Base-by-base conservation (phyloP, 2,329 filamentous ascomycete species). In the Fusarium newnesense region DNA sequence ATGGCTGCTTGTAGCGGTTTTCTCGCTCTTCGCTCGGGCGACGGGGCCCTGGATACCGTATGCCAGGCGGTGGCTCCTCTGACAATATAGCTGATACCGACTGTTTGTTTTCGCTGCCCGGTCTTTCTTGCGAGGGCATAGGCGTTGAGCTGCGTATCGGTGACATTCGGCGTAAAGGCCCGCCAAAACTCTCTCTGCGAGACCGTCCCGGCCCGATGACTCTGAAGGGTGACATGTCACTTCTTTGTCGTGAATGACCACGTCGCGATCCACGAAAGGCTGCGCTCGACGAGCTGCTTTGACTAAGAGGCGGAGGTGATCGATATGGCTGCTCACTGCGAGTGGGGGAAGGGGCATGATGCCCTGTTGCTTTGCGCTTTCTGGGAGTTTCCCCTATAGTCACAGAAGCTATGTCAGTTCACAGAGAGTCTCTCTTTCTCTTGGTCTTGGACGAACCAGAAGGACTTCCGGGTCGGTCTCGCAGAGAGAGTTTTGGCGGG, bases 361-460 rank as follows among this genome's bases (percentile, higher is more conserved):
- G 70, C 60, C 88, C 88, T 44, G 86, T 87, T 61, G 93, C 91
- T 84, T 97, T 97, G 78, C 95, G 92, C 85, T 97, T 97, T 81
- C 93, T 93, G 37, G 94, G 94, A 70, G 93, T 94, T 80, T 93
- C 93, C 79, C 90, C 86, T 88, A 90, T 81, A 90, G 88, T 79
- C 72, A 78, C 73, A 78, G 62, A 73, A 76, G 72, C 76, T 75
- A 77, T 47, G 79, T 84, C 82, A 84, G 83, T 80, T 78, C 80
- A 82, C 67, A 82, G 78, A 75, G 81, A 82, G 66, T 83, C 83
- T 79, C 82, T 79, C 79, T 84, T 85, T 81, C 83, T 84, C 82
- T 87, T 87, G 79, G 81, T 82, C 80, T 84, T 88, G 82, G 86
- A 90, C 90, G 90, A 92, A 90, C 92, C 91, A 84, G 93, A 92